Evolutionary conservation across 768 basidiomycete species (phyloP), one percentile per base, ranked within the genome.

Genomic region (Psilocybe subaeruginosa): DNA sequence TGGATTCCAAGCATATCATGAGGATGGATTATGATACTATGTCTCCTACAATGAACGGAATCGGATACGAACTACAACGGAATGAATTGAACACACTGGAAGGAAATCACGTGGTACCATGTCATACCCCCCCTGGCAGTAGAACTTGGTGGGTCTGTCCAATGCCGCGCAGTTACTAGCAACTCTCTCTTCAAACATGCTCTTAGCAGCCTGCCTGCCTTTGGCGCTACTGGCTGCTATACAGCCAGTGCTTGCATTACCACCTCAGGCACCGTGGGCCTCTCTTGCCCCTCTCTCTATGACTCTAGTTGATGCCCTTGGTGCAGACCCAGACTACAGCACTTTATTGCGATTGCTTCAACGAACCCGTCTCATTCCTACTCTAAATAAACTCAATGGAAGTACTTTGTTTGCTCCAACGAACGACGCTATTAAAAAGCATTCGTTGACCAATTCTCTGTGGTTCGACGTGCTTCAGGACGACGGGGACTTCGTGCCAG

Each of bases 321-420:
- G 78, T 41, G 75, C 76, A 0, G 93, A 96, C 68, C 77, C 86
- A 2, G 89, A 97, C 74, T 96, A 93, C 70, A 78, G 86, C 1
- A 88, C 86, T 30, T 79, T 97, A 16, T 76, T 99, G 16, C 71
- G 71, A 19, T 85, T 98, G 12, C 81, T 99, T 9, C 95, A 97
- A 73, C 84, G 86, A 12, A 84, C 97, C 3, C 88, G 88, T 61
- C 88, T 99, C 64, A 88, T 99, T 56, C 97, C 97, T 1, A 93
- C 93, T 5, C 82, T 99, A 64, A 97, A 97, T 73, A 86, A 80
- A 65, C 87, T 99, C 65, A 88, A 91, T 60, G 85, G 80, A 43
- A 83, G 83, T 71, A 97, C 97, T 29, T 73, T 99, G 50, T 99
- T 98, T 69, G 97, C 97, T 1, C 97, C 97, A 1, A 97, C 93